Base-by-base conservation (phyloP, 495 filamentous ascomycete species). In the Hypomontagnella submonticulosa region DNA sequence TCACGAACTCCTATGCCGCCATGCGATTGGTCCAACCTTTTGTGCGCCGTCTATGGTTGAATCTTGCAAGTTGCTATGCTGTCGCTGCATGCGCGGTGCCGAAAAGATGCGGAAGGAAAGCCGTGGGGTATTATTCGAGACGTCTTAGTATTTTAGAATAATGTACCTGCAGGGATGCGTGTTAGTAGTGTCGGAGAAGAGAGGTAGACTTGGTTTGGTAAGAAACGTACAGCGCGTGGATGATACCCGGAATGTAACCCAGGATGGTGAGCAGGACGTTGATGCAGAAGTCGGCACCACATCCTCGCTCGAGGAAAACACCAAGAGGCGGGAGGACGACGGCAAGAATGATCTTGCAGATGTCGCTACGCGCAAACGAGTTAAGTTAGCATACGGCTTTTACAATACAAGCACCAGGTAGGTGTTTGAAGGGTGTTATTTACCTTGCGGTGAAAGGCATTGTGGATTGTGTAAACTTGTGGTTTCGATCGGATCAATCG, bases 281-380 rank as follows among this genome's bases (percentile, higher is more conserved):
- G 84, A 97, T 92, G 69, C 90, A 79, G 65, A 97, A 81, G 71
- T 96, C 91, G 71, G 87, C 84, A 75, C 87, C 85, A 80, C 90
- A 93, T 73, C 93, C 93, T 37, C 89, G 87, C 83, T 95, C 90
- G 58, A 96, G 86, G 84, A 97, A 96, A 74, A 96, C 93, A 76
- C 92, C 92, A 33, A 96, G 83, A 65, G 93, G 93, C 37, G 93
- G 93, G 49, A 96, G 83, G 81, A 96, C 78, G 80, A 96, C 82
- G 80, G 92, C 90, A 76, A 92, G 83, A 79, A 95, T 86, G 81
- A 94, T 91, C 83, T 94, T 93, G 89, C 88, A 89, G 82, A 93
- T 91, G 71, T 94, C 90, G 76, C 90, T 92, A 71, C 30, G 40
- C 19, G 7, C 1, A 37, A 32, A 5, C 32, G 50, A 58, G 12